Conservation (phyloP, 129 eudicot genomes). For the Arctium minus region DNA sequence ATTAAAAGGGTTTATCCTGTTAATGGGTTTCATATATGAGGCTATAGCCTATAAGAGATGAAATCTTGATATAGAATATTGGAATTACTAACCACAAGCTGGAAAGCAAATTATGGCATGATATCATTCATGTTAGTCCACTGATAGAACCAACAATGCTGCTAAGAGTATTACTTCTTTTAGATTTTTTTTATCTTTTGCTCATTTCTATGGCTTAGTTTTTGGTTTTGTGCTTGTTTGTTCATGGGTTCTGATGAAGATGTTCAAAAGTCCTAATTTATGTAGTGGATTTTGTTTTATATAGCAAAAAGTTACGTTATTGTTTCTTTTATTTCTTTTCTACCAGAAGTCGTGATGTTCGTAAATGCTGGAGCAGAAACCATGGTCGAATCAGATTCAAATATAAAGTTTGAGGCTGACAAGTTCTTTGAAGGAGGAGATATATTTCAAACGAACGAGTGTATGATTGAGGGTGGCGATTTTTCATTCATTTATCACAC, state of each 20-base stretch:
- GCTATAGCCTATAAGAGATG: neutral
- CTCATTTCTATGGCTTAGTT: neutral
- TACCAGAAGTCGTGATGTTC: conserved; percentile 54
- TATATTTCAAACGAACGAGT: conserved; percentile 62
- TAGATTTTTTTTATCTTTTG: neutral
- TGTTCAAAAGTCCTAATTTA: neutral
- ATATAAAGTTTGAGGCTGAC: conserved; percentile 50
- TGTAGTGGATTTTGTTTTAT: neutral
- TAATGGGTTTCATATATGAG: neutral
- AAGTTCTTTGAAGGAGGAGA: conserved; percentile 78
- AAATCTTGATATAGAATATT: neutral
- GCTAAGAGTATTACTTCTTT: neutral
- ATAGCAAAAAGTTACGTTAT: neutral
- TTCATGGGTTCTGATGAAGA: neutral
- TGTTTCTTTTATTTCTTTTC: neutral
- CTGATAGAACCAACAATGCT: neutral
- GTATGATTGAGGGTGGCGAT: conserved; percentile 69
- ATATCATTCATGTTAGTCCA: neutral
- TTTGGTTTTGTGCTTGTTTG: neutral
- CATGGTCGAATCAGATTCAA: conserved; percentile 38
- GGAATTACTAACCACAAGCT: neutral
- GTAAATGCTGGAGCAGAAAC: conserved; percentile 73
- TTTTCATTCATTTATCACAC: conserved; percentile 72
- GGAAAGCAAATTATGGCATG: neutral
- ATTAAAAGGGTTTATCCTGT: neutral